Percentiles rank a stretch among this genome's conserved stretches.
These are phyloP conservation scores for Pseudocercospora pini-densiflorae DNA, from an alignment of 2,329 filamentous ascomycete species.

Conservation along the genomic window DNA sequence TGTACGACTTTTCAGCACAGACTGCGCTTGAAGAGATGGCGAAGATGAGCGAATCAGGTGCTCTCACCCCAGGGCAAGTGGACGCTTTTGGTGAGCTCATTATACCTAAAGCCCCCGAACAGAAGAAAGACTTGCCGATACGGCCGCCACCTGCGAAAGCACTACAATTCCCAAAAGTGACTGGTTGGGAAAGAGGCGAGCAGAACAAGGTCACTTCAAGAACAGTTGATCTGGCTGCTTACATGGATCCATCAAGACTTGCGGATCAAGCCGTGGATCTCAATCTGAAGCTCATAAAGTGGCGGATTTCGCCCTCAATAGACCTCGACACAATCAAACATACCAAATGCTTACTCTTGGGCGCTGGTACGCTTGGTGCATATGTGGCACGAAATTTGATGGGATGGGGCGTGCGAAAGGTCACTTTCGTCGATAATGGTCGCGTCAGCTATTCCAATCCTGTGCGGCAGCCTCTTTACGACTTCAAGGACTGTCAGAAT, in stretches of 20 bases:
- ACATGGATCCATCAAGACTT: conserved; percentile 86
- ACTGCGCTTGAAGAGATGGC: conserved; percentile 31
- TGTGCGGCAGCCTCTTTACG: conserved; percentile 90
- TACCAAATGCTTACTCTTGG: conserved; percentile 86
- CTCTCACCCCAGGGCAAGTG: conserved; percentile 37
- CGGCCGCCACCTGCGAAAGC: conserved; percentile 45
- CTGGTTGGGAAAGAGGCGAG: conserved; percentile 89
- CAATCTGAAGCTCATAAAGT: conserved; percentile 98
- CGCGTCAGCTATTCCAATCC: conserved; percentile 95
- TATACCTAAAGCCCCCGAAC: conserved; percentile 24
- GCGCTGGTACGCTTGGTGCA: conserved; percentile 89
- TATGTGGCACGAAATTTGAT: conserved; percentile 92
- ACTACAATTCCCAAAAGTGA: conserved; percentile 71
- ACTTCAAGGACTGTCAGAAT: conserved; percentile 83
- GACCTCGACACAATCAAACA: conserved; percentile 87
- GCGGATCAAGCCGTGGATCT: conserved; percentile 95
- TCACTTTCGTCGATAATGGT: conserved; percentile 95
- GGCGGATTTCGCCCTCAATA: conserved; percentile 88
- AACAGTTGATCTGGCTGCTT: conserved; percentile 82
- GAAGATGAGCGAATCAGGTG: conserved; percentile 33
- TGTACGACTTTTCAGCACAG: conserved; percentile 32
- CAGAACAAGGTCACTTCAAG: conserved; percentile 77
- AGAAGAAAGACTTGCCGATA: conserved; percentile 18
- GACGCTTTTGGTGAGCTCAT: conserved; percentile 40
- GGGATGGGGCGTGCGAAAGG: conserved; percentile 94